Evolutionary conservation across 1,284 basidiomycete species (phyloP), one percentile per base, ranked within the genome.

Genomic region (Neotropicomus parvogracilis): DNA sequence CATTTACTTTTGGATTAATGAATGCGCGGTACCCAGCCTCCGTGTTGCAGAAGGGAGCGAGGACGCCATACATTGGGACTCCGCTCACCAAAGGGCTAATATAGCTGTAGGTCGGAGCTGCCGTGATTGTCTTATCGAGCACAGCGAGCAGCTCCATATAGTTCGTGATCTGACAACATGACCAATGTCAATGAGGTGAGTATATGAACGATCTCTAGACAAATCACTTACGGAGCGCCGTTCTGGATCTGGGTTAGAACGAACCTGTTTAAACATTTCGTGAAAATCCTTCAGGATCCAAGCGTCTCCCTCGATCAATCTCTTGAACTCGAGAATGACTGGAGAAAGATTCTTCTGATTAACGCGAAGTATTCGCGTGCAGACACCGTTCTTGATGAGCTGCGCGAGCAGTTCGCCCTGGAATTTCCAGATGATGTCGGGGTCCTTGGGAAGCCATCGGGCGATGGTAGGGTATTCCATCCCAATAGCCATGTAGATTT

Each of bases 91-190:
- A 57, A 26, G 60, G 53, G 29, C 50, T 58, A 4, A 21, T 47
- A 4, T 51, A 52, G 16, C 40, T 55, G 38, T 40, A 61, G 0
- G 42, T 52, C 1, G 58, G 59, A 0, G 54, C 60, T 24, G 43
- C 19, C 9, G 49, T 49, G 12, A 79, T 59, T 50, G 76, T 64
- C 35, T 65, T 60, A 49, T 80, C 69, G 55, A 80, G 68, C 2
- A 73, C 57, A n/a, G 53, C 54, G 8, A 79, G 65, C 58, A 80
- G 67, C 36, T 70, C 63, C 46, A 65, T 62, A 49, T 78, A 77
- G 55, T 77, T 69, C 3, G 62, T 64, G 20, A 78, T 64, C 65
- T 75, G 38, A 20, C 11, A 27, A 29, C 0, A 34, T 3, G 1
- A 34, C 11, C 2, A 26, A 44, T 12, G 19, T 46, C 20, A 48